Conservation (phyloP, 192 early-diverging fungal genomes). For the Backusella psychrophila region DNA sequence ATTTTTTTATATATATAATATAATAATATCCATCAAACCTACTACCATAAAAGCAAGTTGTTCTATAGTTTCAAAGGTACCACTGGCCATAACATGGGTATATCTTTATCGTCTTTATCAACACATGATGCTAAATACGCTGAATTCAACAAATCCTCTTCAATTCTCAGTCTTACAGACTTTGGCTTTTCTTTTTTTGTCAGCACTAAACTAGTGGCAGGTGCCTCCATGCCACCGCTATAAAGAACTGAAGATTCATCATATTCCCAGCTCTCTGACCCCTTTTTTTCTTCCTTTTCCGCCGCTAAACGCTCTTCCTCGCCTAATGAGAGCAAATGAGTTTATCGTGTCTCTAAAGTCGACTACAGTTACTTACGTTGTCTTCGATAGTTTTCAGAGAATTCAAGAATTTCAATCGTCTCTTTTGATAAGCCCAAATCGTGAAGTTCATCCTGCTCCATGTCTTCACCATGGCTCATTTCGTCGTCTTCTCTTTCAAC, state of each 20-base stretch:
- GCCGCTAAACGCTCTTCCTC: background rate
- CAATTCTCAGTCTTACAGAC: background rate
- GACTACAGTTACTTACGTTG: conserved; percentile 3
- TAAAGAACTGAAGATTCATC: conserved; percentile 6
- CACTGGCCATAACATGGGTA: conserved; percentile 18
- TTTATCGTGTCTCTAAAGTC: too few relatives aligned
- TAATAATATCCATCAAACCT: background rate
- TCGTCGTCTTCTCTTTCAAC: background rate
- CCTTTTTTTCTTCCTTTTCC: background rate
- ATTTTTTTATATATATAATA: too few relatives aligned
- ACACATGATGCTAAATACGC: conserved; percentile 9
- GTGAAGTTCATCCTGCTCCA: background rate
- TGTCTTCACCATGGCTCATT: background rate
- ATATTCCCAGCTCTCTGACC: conserved; percentile 7
- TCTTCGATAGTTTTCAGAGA: conserved; percentile 27
- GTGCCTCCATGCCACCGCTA: conserved; percentile 17
- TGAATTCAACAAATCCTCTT: conserved; percentile 21
- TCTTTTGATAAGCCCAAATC: conserved; percentile 11
- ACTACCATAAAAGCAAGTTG: background rate
- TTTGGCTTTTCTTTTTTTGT: background rate
- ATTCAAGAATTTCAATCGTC: conserved; percentile 27
- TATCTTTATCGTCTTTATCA: background rate
- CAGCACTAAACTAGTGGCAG: conserved; percentile 10
- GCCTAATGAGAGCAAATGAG: background rate
- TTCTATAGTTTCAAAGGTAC: conserved; percentile 15